These are phyloP conservation scores for Suillus clintonianus DNA, from an alignment of 768 basidiomycete genomes.

Conservation along the genomic window DNA sequence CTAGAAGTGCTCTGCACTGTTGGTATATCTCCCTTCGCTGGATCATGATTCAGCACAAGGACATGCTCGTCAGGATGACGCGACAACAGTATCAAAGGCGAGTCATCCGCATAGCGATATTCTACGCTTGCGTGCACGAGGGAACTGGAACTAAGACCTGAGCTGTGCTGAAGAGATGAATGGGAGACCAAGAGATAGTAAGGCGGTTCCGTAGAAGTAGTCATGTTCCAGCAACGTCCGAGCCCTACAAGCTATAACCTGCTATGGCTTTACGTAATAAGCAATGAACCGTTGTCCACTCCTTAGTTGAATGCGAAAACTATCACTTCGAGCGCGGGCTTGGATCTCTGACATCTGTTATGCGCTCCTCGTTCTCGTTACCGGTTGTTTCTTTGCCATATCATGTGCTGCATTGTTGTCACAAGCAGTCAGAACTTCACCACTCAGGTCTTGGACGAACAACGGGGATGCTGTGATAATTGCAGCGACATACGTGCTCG, in stretches of 20 bases:
- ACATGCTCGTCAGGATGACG: conserved; percentile 66
- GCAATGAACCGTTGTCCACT: too few species aligned
- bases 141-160: conserved; percentile 39
- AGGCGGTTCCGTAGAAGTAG: conserved; percentile 42
- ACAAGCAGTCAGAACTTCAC: conserved; percentile 71
- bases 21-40: conserved; percentile 39
- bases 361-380: conserved; percentile 49
- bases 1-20: conserved; percentile 53
- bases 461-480: conserved; percentile 74
- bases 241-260: background rate
- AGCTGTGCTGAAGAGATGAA: conserved; percentile 41
- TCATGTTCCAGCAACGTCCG: conserved; percentile 6
- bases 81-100: conserved; percentile 65
- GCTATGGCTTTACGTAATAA: conserved; percentile 2
- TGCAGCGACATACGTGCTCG: conserved; percentile 66
- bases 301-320: conserved; percentile 23
- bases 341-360: conserved; percentile 60
- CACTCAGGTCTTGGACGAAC: conserved; percentile 50
- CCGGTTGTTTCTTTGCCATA: conserved; percentile 55
- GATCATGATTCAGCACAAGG: conserved; percentile 70
- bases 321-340: conserved; percentile 42
- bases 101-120: conserved; percentile 82
- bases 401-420: conserved; percentile 68
- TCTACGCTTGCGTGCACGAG: conserved; percentile 70
- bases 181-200: conserved; percentile 72